Evolutionary conservation across 2,329 filamentous ascomycete genomes (phyloP), one percentile per base, ranked within the genome.

Genomic region (Uncinocarpus reesii): DNA sequence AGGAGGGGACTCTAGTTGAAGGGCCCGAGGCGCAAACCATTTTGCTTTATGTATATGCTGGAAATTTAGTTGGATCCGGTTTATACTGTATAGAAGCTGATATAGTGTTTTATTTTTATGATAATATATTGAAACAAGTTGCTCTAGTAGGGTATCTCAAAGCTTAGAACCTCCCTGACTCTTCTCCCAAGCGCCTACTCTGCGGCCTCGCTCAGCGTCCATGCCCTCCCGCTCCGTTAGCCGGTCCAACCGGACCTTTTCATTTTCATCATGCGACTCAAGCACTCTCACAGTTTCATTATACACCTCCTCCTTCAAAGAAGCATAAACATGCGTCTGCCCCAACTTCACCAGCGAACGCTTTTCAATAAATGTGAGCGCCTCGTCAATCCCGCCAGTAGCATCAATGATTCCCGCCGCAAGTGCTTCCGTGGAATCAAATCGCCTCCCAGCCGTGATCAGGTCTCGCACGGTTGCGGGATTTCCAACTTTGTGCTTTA

Each of bases 231-330:
- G 68, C 57, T 73, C 74, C 44, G 72, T 65, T 57, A 68, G 68
- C 58, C 79, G 74, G 52, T 74, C 71, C 28, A 59, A 61, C 40
- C 64, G 60, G 52, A 62, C 63, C 34, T 58, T 58, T 40, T 68
- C 62, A 24, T 72, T 76, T 55, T 73, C 68, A 23, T 66, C 67
- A 48, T 75, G 70, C 2, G 68, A 68, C 49, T 75, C 75, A 55
- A 88, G 62, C 56, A 79, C 69, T 13, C 64, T 73, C 28, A 87
- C 61, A 5, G 78, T 75, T 60, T 84, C 79, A 18, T 78, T 72
- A 64, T 82, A 87, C 78, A 90, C 83, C 67, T 89, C 85, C 52
- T 73, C 69, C 72, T 88, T 90, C 61, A 92, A 67, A 47, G 73
- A 60, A 2, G 82, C 81, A 62, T 87, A 90, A 21, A 84, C 77